Evolutionary conservation across 2,329 filamentous ascomycete species (phyloP).

Genomic region (Diplodia scrobiculata): DNA sequence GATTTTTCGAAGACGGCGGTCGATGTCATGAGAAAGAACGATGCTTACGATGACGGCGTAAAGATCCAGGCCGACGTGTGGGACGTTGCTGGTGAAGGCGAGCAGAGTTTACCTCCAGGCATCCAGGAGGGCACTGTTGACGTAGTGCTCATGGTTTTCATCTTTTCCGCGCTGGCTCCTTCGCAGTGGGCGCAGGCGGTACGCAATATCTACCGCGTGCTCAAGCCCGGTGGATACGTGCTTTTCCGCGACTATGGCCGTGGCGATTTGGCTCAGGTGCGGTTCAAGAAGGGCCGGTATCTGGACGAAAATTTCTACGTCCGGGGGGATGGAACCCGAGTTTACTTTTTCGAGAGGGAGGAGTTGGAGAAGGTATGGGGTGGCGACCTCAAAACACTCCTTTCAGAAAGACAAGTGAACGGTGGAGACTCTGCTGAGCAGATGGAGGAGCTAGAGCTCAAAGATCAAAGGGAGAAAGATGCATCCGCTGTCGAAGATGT

Average conservation of each 20-base stretch:
- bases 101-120: constrained; percentile 68
- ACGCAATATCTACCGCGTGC: constrained; percentile 73
- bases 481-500: constrained; percentile 33
- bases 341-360: constrained; percentile 94
- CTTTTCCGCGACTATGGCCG: constrained; percentile 96
- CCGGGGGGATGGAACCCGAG: constrained; percentile 88
- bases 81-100: constrained; percentile 70
- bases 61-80: constrained; percentile 88
- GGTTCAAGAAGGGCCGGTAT: constrained; percentile 93
- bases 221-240: constrained; percentile 91
- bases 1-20: constrained; percentile 96
- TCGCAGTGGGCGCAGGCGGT: constrained; percentile 82
- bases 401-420: background rate
- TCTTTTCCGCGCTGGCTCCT: constrained; percentile 89
- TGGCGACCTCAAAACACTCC: constrained; percentile 38
- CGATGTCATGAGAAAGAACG: constrained; percentile 81
- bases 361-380: constrained; percentile 81
- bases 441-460: constrained; percentile 30
- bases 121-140: constrained; percentile 80
- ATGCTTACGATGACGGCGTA: constrained; percentile 68
- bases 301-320: constrained; percentile 98
- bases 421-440: constrained; percentile 34
- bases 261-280: constrained; percentile 91
- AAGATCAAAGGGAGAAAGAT: constrained; percentile 22
- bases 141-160: constrained; percentile 92